Percentiles rank a stretch among this genome's conserved stretches.
These are phyloP conservation scores for Citropsis articulata DNA, from an alignment of 345 rosid genomes.

Conservation along the genomic window DNA sequence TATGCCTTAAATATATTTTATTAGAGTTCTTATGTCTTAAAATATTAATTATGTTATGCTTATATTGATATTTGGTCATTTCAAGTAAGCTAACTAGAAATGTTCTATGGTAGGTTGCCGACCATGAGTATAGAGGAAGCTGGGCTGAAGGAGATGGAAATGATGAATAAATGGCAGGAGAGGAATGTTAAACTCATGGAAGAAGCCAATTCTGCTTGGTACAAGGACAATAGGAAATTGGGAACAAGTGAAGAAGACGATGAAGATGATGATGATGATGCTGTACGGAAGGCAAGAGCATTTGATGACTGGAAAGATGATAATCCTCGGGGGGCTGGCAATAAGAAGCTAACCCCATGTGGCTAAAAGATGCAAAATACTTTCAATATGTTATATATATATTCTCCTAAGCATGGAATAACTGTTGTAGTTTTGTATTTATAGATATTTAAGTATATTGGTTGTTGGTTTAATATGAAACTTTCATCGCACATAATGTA, in stretches of 20 bases:
- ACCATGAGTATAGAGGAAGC: slow-evolving; percentile 99
- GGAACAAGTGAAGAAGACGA: slow-evolving; percentile 51
- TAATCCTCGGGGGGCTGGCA: slow-evolving; percentile 96
- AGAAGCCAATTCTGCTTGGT: slow-evolving; percentile 88
- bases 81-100: slow-evolving; percentile 7
- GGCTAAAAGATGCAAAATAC: slow-evolving; percentile 42
- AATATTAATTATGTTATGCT: neutral
- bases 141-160: slow-evolving; percentile 87
- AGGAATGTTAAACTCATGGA: slow-evolving; percentile 69
- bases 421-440: neutral
- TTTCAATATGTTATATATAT: slow-evolving; percentile 7
- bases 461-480: neutral
- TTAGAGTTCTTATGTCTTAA: neutral
- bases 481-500: neutral
- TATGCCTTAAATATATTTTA: no score
- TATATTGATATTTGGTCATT: neutral
- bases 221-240: slow-evolving; percentile 50
- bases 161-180: slow-evolving; percentile 94
- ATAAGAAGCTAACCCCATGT: slow-evolving; percentile 93
- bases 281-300: slow-evolving; percentile 76
- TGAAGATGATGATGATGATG: slow-evolving; percentile 74
- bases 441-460: slow-evolving; percentile 3
- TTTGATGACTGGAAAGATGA: slow-evolving; percentile 99
- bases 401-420: neutral
- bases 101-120: slow-evolving; percentile 59